Conservation (phyloP, 164 flowering plant genomes). For the Litsea cubeba region DNA sequence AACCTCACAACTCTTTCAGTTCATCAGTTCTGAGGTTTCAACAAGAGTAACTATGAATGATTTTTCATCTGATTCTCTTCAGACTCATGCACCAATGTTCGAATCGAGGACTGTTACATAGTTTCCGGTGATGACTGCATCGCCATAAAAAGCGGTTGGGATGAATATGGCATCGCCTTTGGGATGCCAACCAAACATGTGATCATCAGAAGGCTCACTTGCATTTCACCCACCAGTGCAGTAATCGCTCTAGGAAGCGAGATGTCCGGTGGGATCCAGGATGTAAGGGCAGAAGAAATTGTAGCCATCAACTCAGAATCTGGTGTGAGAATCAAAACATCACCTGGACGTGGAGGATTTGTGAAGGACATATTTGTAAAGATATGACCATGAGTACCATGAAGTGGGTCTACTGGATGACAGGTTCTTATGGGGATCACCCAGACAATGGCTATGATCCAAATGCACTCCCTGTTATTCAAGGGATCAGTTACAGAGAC, state of each 20-base stretch:
- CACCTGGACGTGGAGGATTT: slow-evolving; percentile 58
- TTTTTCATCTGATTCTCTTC: slow-evolving; percentile 1
- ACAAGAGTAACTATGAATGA: neutral
- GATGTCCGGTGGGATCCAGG: slow-evolving; percentile 80
- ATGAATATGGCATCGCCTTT: slow-evolving; percentile 53
- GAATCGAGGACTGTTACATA: slow-evolving; percentile 60
- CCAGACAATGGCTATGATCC: slow-evolving; percentile 48
- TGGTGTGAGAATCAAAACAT: slow-evolving; percentile 64
- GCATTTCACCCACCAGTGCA: slow-evolving; percentile 77
- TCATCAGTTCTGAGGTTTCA: no score
- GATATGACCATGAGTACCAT: slow-evolving; percentile 50
- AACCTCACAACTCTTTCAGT: no score
- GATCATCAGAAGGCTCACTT: slow-evolving; percentile 54
- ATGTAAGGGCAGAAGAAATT: slow-evolving; percentile 59
- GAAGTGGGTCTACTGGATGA: slow-evolving; percentile 81
- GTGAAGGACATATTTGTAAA: slow-evolving; percentile 56
- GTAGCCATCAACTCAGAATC: slow-evolving; percentile 55
- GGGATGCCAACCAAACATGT: slow-evolving; percentile 62
- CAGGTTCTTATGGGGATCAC: slow-evolving; percentile 51
- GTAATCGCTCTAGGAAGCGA: slow-evolving; percentile 84
- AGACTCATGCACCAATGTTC: slow-evolving; percentile 61
- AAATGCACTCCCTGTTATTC: slow-evolving; percentile 51
- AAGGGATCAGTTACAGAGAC: slow-evolving; percentile 49
- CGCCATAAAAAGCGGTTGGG: slow-evolving; percentile 79
- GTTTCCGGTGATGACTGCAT: slow-evolving; percentile 87